Evolutionary conservation across 768 basidiomycete species (phyloP), one percentile per base, ranked within the genome.

Genomic region (Suillus lakei): DNA sequence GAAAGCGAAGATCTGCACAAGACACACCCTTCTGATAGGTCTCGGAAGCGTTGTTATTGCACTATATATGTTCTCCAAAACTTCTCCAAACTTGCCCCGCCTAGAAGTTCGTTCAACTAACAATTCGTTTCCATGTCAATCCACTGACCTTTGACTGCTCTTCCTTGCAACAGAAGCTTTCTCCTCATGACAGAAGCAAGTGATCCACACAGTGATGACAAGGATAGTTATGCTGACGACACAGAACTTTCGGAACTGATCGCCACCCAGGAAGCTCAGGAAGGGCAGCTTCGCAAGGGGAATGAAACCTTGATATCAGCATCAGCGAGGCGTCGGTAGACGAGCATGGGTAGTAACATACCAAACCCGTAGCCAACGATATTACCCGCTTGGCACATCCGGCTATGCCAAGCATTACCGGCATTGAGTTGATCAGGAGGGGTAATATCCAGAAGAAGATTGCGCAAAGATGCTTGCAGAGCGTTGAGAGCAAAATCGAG

Each of bases 401-500:
- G 84, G 54, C 96, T 92, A 67, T 98, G 96, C 96, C 97, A 99
- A 39, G 98, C 98, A 79, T 99, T 99, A 5, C 91, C 95, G n/a
- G 89, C 85, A 63, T 91, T 95, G 15, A 98, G 86, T 76, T 98
- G 97, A 67, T 90, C 86, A 16, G 93, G 86, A 7, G 98, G 96
- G 0, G 94, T 88, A 60, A 97, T 80, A 74, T 99, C 98, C 65
- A 99, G 84, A 15, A 98, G 83, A n/a, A 99, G 87, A 77, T 98
- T 98, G 59, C 96, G 84, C 39, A 98, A 81, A 13, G 95, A 97
- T 3, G 93, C 94, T 83, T 97, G 95, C 54, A 97, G 78, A 5
- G 94, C 98, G 76, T 99, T 99, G 64, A 99, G 84, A n/a, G 95
- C 93, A 73, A 99, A 99, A 77, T 99, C 98, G 39, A 99, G 84